Conservation (phyloP, 2,329 filamentous ascomycete species). For the Cytospora leucostoma region DNA sequence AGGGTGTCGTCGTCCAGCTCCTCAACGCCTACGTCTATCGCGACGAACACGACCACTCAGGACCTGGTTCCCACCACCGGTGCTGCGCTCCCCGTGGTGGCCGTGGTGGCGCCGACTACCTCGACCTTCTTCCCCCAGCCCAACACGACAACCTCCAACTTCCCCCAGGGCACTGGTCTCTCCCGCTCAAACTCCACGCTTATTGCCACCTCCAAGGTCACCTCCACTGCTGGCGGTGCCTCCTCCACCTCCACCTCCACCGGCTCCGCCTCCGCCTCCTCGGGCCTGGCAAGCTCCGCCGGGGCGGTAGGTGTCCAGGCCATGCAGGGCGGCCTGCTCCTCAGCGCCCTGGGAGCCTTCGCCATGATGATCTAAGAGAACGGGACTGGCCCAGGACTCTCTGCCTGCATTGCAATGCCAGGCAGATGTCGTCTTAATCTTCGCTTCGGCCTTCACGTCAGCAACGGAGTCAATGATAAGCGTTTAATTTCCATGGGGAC, state of each 20-base stretch:
- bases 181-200: slow-evolving; percentile 11
- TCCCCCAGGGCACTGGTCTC: slow-evolving; percentile 29
- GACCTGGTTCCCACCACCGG: neutral
- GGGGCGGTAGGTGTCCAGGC: slow-evolving; percentile 16
- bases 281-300: slow-evolving; percentile 32
- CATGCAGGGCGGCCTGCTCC: slow-evolving; percentile 24
- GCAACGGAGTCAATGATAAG: slow-evolving; percentile 23
- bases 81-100: slow-evolving; percentile 3
- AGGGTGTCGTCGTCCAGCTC: slow-evolving; percentile 46
- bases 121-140: slow-evolving; percentile 36
- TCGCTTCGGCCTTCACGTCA: slow-evolving; percentile 18
- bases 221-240: slow-evolving; percentile 7
- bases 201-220: slow-evolving; percentile 6
- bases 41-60: slow-evolving; percentile 28
- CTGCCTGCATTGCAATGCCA: neutral
- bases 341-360: slow-evolving; percentile 23
- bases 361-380: slow-evolving; percentile 22
- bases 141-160: slow-evolving; percentile 38
- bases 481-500: slow-evolving; percentile 20
- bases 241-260: slow-evolving; percentile 4
- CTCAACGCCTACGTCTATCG: slow-evolving; percentile 34
- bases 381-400: neutral
- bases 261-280: slow-evolving; percentile 33
- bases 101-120: slow-evolving; percentile 34
- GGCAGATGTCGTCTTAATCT: slow-evolving; percentile 15